Base-by-base conservation (phyloP, 2,329 filamentous ascomycete species). In the Trichoderma gracile region DNA sequence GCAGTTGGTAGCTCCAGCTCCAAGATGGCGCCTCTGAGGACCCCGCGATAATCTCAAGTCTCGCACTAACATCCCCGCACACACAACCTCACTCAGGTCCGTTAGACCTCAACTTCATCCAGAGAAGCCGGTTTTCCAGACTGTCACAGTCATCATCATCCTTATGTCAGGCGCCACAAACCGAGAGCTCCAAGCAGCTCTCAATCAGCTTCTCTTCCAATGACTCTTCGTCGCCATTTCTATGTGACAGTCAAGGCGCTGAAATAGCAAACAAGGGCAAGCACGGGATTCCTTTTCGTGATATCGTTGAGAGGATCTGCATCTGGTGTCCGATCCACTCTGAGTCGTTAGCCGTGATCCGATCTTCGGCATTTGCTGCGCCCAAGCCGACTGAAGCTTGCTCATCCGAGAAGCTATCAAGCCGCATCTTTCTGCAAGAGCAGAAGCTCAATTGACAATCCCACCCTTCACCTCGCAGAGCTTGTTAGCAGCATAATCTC, bases 141-240 rank as follows among this genome's bases (percentile, higher is more conserved):
- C 45, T 33, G 58, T 61, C 50, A 15, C 50, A 49, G 60, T 63
- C 60, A 63, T 63, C 60, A 63, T 63, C 45, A 33, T 33, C 30
- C 60, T 63, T 63, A 63, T 63, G 60, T 63, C 60, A 63, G 60
- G 52, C 50, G 40, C 52, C 60, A 63, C 42, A 49, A 47, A 63
- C 30, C 30, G 30, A 55, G 42, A 56, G 60, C 60, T 47, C 30
- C n/a, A 17, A 12, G 27, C 19, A 43, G 30, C 50, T 55, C 50
- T 49, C 9, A 6, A 53, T 19, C 30, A 30, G 19, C 40, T 21
- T 21, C 14, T 15, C 25, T 54, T 25, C 8, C 52, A 6, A 30
- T 17, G 30, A 2, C 30, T 33, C 30, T 17, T 45, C 25, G 43
- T 40, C 53, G 14, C 15, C 9, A 17, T 63, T 63, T 33, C 15